These are phyloP conservation scores for Sporothrix pallida DNA, from an alignment of 2,329 filamentous ascomycete species.

Conservation along the genomic window DNA sequence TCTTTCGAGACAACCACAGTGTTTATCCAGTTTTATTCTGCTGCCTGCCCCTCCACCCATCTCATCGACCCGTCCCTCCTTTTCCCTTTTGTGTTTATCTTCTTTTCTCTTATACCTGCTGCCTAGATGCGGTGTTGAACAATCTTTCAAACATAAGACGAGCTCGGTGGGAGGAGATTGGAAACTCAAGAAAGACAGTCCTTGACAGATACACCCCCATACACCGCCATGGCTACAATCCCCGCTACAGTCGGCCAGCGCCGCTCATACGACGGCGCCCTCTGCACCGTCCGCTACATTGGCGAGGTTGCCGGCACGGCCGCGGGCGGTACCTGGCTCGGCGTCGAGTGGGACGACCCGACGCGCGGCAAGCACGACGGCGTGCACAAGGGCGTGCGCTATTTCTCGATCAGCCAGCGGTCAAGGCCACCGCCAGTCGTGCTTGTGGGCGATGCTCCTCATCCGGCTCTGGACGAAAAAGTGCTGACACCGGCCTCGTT, in stretches of 20 bases:
- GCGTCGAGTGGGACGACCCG: constrained; percentile 95
- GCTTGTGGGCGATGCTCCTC: constrained; percentile 8
- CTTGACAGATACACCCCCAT: neutral
- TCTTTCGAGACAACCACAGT: neutral
- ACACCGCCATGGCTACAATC: constrained; percentile 39
- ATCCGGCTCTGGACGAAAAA: neutral
- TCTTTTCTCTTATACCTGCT: constrained; percentile 7
- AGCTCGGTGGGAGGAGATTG: neutral
- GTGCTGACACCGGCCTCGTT: constrained; percentile 72
- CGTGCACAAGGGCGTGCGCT: constrained; percentile 75
- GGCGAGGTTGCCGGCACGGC: constrained; percentile 75
- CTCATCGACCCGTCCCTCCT: neutral
- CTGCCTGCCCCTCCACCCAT: neutral
- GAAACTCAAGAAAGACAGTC: too few species aligned
- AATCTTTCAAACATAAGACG: neutral
- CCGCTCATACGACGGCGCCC: constrained; percentile 75
- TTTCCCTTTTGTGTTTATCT: neutral
- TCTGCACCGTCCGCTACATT: constrained; percentile 85
- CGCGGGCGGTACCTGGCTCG: constrained; percentile 81
- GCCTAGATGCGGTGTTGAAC: constrained; percentile 17
- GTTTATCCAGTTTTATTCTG: constrained; percentile 11
- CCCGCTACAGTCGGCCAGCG: constrained; percentile 67
- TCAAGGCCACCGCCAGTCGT: constrained; percentile 7
- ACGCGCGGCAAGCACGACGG: constrained; percentile 89
- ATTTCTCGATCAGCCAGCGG: constrained; percentile 77